Percentiles rank a stretch among this genome's conserved stretches.
Conservation (phyloP, 768 basidiomycete species). For the Boletellus emodensis region DNA sequence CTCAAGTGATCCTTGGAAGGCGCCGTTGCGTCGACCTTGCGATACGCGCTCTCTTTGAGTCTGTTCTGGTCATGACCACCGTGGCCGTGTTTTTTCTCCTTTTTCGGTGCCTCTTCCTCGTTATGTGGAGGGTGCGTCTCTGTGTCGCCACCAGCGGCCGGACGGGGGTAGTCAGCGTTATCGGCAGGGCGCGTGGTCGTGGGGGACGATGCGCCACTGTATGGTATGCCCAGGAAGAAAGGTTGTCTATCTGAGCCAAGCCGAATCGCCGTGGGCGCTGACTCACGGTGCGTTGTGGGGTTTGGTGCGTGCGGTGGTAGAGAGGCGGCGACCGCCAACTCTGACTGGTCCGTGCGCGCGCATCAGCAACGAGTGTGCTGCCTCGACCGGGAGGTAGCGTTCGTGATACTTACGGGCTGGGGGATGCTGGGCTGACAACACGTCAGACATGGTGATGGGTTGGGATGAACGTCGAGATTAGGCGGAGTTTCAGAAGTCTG, state of each 20-base stretch:
- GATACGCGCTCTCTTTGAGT: conserved; percentile 40
- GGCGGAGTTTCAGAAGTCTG: conserved; percentile 13
- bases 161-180: conserved; percentile 50
- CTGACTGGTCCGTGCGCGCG: conserved; percentile 22
- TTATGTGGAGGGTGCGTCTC: conserved; percentile 34
- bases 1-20: conserved; percentile 44
- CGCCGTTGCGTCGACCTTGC: conserved; percentile 44
- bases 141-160: conserved; percentile 35
- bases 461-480: not conserved
- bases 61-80: conserved; percentile 41
- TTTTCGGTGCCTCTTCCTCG: conserved; percentile 46
- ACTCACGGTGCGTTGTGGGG: conserved; percentile 34
- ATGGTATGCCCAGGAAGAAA: too few relatives aligned
- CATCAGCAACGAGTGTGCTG: not conserved
- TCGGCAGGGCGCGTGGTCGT: conserved; percentile 19
- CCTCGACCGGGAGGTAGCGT: too few relatives aligned
- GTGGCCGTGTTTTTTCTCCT: conserved; percentile 44
- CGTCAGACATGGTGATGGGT: conserved; percentile 26
- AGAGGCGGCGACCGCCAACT: conserved; percentile 52
- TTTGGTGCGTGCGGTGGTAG: conserved; percentile 39
- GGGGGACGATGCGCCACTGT: conserved; percentile 1
- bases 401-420: conserved; percentile 43
- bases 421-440: conserved; percentile 35
- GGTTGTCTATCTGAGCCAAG: not conserved
- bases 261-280: not conserved